Evolutionary conservation across 495 filamentous ascomycete genomes (phyloP).

Genomic region (Aeminium ludgeri): DNA sequence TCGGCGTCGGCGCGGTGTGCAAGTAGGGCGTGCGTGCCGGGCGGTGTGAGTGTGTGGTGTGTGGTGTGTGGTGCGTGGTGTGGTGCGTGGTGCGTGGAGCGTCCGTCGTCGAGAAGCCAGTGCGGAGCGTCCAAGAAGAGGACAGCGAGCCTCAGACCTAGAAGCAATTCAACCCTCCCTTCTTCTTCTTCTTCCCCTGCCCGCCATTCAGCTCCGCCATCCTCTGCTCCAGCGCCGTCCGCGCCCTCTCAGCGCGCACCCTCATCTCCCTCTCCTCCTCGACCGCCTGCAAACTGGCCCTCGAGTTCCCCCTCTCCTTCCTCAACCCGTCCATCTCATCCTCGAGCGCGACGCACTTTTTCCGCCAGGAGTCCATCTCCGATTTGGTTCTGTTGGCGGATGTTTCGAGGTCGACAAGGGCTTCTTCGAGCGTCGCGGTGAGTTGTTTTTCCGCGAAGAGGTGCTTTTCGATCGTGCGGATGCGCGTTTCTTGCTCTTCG

Average conservation of each 20-base stretch:
- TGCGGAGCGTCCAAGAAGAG: too few species aligned
- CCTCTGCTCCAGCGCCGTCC: conserved; percentile 74
- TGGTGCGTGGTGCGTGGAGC: too few species aligned
- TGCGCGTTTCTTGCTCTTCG: conserved; percentile 88
- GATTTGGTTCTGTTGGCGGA: conserved; percentile 70
- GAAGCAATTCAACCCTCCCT: conserved; percentile 93
- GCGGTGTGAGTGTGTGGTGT: too few species aligned
- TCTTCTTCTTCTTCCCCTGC: conserved; percentile 92
- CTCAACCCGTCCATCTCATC: conserved; percentile 55
- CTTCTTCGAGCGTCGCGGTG: conserved; percentile 85
- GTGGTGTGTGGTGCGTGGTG: too few species aligned
- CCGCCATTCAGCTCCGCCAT: conserved; percentile 49
- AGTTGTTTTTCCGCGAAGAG: conserved; percentile 92
- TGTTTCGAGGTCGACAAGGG: conserved; percentile 77
- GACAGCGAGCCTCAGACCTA: too few species aligned
- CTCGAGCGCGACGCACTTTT: conserved; percentile 61
- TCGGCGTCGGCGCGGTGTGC: too few species aligned
- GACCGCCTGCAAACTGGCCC: conserved; percentile 78
- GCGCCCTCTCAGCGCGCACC: conserved; percentile 70
- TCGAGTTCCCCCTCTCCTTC: conserved; percentile 50
- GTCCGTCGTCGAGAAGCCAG: too few species aligned
- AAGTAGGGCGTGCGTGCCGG: too few species aligned
- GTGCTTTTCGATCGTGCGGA: conserved; percentile 93
- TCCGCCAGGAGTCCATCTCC: conserved; percentile 80
- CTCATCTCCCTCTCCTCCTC: conserved; percentile 86